Evolutionary conservation across 2,329 filamentous ascomycete genomes (phyloP), one percentile per base, ranked within the genome.

Genomic region (Diaporthe aspalathi): DNA sequence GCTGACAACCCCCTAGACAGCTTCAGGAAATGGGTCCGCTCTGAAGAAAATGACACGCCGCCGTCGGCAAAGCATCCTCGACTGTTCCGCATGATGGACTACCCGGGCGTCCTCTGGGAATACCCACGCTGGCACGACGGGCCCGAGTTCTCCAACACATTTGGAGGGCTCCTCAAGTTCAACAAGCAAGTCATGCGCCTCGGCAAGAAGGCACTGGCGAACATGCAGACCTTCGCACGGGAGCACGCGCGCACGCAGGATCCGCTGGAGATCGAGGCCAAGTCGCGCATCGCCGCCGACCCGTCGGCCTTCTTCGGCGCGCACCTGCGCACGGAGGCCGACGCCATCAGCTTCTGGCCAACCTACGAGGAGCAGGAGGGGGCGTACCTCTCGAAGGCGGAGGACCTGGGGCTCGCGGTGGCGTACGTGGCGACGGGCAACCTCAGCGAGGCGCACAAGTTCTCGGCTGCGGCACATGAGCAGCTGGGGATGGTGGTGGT

Each of bases 381-480:
- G 5, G 81, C 80, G 0, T 86, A 85, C 73, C 74, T 85, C 16
- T 72, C 78, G n/a, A 76, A 79, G 67, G 81, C 82, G 0, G 73
- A 76, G 2, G 72, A 75, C 7, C 76, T 78, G 52, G 76, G 78
- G n/a, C 47, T 70, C 8, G 8, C 79, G 62, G 79, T 80, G 14
- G 83, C 82, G 0, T 87, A 85, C 71, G 79, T 87, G 9, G 85
- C 84, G 2, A 85, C 82, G 2, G 84, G 84, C 1, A 84, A 85
- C 70, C 70, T 78, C 17, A 82, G 81, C 0, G 84, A 86, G 71
- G 82, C 81, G 1, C 72, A 77, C 22, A 83, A 80, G 66, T 81
- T 86, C 52, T 77, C 77, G 0, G 74, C 77, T 3, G 77, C 77
- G 3, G 83, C 83, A 3, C 70, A 73, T 9, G 76, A 80, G 20